phyloP scores from a whole-genome alignment of 305 asterid genomes.

The Fraxinus latifolia region DNA sequence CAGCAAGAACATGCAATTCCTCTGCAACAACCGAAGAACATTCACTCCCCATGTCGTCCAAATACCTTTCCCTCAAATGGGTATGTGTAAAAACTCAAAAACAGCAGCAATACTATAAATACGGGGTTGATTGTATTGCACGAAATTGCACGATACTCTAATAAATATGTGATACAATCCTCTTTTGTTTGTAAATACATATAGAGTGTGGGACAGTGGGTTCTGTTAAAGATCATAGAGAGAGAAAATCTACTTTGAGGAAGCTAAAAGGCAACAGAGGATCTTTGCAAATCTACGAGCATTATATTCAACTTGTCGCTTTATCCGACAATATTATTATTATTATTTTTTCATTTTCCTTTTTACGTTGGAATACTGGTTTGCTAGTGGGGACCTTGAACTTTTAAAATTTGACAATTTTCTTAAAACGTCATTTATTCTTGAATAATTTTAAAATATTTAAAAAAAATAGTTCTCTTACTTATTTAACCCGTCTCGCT shows the following conservation, averaged over 20 bases:
- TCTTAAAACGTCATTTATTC: neutral
- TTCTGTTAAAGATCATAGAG: conserved; percentile 44
- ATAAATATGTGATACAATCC: neutral
- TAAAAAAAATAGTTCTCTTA: too few relatives aligned
- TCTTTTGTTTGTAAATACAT: neutral
- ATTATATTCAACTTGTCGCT: conserved; percentile 69
- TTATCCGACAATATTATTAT: conserved; percentile 41
- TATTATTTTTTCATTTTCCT: too few relatives aligned
- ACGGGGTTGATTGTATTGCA: neutral
- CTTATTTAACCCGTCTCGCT: too few relatives aligned
- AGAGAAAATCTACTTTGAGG: conserved; percentile 55
- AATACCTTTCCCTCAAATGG: neutral
- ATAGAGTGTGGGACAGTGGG: conserved; percentile 15
- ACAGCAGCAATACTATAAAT: neutral
- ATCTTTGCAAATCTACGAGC: conserved; percentile 77
- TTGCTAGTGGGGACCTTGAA: too few relatives aligned
- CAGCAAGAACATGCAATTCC: conserved; percentile 86
- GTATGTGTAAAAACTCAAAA: neutral
- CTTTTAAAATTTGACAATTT: neutral
- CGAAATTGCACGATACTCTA: neutral
- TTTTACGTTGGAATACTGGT: neutral
- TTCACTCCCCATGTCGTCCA: conserved; percentile 29
- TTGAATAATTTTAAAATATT: too few relatives aligned
- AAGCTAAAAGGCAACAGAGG: conserved; percentile 41
- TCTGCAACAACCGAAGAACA: conserved; percentile 36